Percentiles rank a stretch among this genome's conserved stretches.
phyloP scores from a whole-genome alignment of 139 green algal species.

The Mychonastes homosphaera region DNA sequence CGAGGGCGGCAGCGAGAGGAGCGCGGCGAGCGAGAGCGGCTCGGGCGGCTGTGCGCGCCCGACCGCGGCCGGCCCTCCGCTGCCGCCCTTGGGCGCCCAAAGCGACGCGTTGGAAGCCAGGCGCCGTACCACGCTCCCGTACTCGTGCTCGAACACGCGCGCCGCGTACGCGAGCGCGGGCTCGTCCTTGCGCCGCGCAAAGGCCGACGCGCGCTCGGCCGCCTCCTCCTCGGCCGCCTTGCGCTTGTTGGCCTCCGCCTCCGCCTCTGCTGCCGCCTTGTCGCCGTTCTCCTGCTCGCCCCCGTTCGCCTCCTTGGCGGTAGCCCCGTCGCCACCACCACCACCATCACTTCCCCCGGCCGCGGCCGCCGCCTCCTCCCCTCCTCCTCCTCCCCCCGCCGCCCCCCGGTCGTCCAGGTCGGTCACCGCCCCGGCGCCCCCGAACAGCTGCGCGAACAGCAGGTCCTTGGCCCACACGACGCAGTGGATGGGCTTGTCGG shows the following conservation, averaged over 20 bases:
- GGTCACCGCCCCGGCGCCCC: conserved; percentile 41
- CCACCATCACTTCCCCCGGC: background rate
- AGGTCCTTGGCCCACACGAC: conserved; percentile 98
- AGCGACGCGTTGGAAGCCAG: too few relatives aligned
- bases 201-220: conserved; percentile 30
- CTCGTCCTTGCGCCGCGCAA: conserved; percentile 43
- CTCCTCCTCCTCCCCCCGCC: background rate
- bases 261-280: conserved; percentile 3
- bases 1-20: too few relatives aligned
- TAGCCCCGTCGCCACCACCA: background rate
- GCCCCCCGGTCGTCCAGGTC: background rate
- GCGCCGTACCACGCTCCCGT: too few relatives aligned
- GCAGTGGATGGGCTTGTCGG: conserved; percentile 93
- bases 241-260: background rate
- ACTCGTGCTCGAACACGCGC: conserved; percentile 60
- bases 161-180: conserved; percentile 40
- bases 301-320: background rate
- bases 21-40: too few relatives aligned
- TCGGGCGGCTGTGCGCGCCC: too few relatives aligned
- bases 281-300: background rate
- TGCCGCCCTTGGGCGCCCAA: too few relatives aligned
- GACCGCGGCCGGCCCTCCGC: too few relatives aligned
- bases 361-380: conserved; percentile 2
- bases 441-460: conserved; percentile 88
- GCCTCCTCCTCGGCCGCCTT: conserved; percentile 10